Conservation (phyloP, 2,329 filamentous ascomycete species). For the Blumeria hordei region DNA sequence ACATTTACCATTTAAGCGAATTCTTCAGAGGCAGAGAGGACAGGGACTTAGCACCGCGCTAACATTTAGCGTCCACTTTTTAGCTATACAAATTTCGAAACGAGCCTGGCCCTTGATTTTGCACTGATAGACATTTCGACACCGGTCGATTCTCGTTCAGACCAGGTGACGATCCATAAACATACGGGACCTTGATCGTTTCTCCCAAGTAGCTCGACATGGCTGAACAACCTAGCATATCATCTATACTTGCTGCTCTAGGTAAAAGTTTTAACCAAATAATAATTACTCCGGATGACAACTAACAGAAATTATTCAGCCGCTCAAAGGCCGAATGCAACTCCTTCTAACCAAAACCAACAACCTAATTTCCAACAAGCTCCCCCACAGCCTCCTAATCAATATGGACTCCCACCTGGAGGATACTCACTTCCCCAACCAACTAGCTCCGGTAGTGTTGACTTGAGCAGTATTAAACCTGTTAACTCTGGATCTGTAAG, state of each 20-base stretch:
- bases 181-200: too few species aligned
- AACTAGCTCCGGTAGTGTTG: constrained; percentile 49
- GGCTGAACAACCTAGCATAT: constrained; percentile 24
- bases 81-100: too few species aligned
- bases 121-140: too few species aligned
- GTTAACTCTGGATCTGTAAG: constrained; percentile 60
- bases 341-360: constrained; percentile 20
- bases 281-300: neutral
- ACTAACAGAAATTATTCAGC: constrained; percentile 16
- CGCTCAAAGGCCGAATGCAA: constrained; percentile 23
- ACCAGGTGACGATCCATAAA: too few species aligned
- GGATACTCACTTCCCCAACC: constrained; percentile 24
- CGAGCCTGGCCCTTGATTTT: too few species aligned
- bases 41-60: too few species aligned
- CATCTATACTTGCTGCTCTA: constrained; percentile 25
- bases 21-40: too few species aligned
- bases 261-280: constrained; percentile 14
- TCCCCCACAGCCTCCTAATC: constrained; percentile 21
- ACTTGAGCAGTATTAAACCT: constrained; percentile 58
- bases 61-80: too few species aligned
- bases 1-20: too few species aligned
- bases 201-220: constrained; percentile 10
- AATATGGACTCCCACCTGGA: constrained; percentile 16
- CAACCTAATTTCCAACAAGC: constrained; percentile 16
- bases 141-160: too few species aligned